A percentile compares a stretch with the other conserved stretches of the same genome.
phyloP scores from a whole-genome alignment of 768 basidiomycete genomes.

The Boletales sp. region DNA sequence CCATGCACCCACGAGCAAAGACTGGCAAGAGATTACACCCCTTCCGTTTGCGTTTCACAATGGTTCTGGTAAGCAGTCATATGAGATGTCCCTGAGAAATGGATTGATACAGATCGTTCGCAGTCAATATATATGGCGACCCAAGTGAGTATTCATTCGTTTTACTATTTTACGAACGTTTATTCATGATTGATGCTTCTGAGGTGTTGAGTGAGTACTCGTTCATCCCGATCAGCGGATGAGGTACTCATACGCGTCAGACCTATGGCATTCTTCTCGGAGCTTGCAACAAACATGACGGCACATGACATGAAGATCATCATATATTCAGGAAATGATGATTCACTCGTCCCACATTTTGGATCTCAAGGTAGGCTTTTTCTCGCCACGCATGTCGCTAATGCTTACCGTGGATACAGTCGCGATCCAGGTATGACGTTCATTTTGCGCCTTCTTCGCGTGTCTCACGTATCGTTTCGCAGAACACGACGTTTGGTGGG shows the following conservation, averaged over 20 bases:
- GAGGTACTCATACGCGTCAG: slow-evolving; percentile 26
- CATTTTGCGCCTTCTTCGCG: not conserved
- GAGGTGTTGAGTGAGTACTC: slow-evolving; percentile 33
- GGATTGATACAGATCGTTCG: not conserved
- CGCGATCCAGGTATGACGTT: slow-evolving; percentile 45
- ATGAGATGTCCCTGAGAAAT: too few species aligned
- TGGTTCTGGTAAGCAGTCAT: slow-evolving; percentile 6
- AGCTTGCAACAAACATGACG: slow-evolving; percentile 61
- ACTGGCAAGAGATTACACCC: slow-evolving; percentile 32
- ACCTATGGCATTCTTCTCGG: slow-evolving; percentile 59
- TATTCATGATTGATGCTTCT: not conserved
- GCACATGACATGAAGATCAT: slow-evolving; percentile 46
- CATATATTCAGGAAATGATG: slow-evolving; percentile 66
- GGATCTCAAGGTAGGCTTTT: slow-evolving; percentile 53
- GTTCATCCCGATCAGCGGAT: not conserved
- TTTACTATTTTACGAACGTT: not conserved
- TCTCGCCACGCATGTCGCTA: not conserved
- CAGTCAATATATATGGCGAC: slow-evolving; percentile 18
- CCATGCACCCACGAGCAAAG: slow-evolving; percentile 63
- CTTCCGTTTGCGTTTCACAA: slow-evolving; percentile 18
- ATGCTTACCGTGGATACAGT: slow-evolving; percentile 32
- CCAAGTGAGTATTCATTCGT: slow-evolving; percentile 25
- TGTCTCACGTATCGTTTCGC: not conserved
- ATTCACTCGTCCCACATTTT: slow-evolving; percentile 56
- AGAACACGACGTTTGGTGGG: slow-evolving; percentile 82